Evolutionary conservation across 176 grass and related monocot genomes (phyloP), one percentile per base, ranked within the genome.

Genomic region (Typha latifolia): DNA sequence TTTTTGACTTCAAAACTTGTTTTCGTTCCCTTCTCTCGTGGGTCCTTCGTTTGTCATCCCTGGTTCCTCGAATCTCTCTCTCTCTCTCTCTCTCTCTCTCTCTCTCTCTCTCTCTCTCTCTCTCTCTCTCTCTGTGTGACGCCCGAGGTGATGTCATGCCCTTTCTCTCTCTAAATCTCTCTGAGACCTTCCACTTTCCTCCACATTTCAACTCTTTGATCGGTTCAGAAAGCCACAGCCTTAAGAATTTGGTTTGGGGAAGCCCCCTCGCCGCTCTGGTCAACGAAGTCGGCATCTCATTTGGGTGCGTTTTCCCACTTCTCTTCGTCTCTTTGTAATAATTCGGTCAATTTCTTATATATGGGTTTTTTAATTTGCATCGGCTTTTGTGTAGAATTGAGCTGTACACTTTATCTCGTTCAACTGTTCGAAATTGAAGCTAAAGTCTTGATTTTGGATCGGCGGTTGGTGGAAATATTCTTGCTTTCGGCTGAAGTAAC

Each of bases 201-300:
- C 3, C 47, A 3, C 4, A 9, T 10, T 59, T 59, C n/a, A 22
- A 59, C 5, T 6, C 53, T 59, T 59, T 21, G n/a, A 22, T 43
- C 37, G 37, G 37, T 10, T 43, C 7, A 6, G 51, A 56, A 19
- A 56, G 51, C 6, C 18, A 59, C 18, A 59, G 53, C 16, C 6
- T 29, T 29, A 29, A 22, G 53, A 4, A 4, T 22, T 59, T 22
- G 53, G 5, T 6, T 59, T 22, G 18, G 16, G 6, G 18, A 9
- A 5, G 53, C 20, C 5, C 20, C 53, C 18, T 59, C 14, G 53
- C 4, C 1, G 5, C 6, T 43, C 1, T 14, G 72, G 62, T 65
- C 72, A 74, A 74, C 62, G 62, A 65, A 37, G 5, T 32, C 62
- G 23, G 48, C 72, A 16, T 6, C 22, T 14, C 2, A 26, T n/a